phyloP scores from a whole-genome alignment of 805 yeast species.

The Teunomyces kruisii region DNA sequence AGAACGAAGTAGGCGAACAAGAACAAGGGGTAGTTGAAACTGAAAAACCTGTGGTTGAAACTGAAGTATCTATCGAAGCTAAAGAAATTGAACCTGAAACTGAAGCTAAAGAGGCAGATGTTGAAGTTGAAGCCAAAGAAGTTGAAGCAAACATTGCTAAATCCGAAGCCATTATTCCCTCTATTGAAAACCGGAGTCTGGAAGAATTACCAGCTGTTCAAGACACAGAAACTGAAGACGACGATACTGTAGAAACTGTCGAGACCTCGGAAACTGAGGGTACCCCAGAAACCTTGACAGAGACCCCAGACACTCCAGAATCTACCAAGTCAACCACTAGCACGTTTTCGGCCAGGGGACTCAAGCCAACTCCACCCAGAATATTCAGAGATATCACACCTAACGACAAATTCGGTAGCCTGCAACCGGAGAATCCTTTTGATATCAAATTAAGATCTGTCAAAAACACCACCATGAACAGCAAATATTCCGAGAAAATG shows the following conservation, averaged over 20 bases:
- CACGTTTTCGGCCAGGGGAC: background rate
- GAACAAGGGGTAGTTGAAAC: background rate
- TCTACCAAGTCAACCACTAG: too few species aligned
- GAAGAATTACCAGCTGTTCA: too few species aligned
- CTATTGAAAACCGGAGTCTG: background rate
- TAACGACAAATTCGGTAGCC: background rate
- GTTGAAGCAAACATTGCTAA: background rate
- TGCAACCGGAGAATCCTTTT: constrained; percentile 16
- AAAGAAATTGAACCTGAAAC: background rate
- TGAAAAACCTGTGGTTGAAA: background rate
- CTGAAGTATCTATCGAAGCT: background rate
- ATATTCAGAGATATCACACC: constrained; percentile 4
- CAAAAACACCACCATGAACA: constrained; percentile 18
- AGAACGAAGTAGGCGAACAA: background rate
- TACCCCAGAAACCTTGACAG: too few species aligned
- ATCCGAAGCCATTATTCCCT: too few species aligned
- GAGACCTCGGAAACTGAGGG: too few species aligned
- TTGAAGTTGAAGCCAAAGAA: background rate
- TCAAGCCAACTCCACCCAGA: constrained; percentile 2
- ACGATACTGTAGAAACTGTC: too few species aligned
- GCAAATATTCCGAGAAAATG: constrained; percentile 25
- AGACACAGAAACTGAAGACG: too few species aligned
- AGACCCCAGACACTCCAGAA: too few species aligned
- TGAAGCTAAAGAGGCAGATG: background rate
- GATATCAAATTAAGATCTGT: constrained; percentile 25